Conservation (phyloP, 805 yeast species). For the Ogataea paradorogensis region DNA sequence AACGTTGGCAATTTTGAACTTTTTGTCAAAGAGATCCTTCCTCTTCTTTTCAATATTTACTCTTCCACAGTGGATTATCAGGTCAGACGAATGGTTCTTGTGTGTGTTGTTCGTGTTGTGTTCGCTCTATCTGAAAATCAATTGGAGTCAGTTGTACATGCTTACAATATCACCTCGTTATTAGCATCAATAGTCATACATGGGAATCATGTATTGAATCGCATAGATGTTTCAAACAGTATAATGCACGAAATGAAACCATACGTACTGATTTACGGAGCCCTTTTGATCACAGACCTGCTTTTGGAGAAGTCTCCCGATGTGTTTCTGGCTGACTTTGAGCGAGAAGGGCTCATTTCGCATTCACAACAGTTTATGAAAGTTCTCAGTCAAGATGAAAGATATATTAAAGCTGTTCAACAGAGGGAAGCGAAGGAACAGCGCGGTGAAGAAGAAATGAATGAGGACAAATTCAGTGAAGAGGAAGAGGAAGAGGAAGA, state of each 20-base stretch:
- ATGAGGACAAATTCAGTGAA: background rate
- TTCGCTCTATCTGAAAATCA: constrained; percentile 36
- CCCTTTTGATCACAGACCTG: constrained; percentile 45
- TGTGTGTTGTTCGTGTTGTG: constrained; percentile 52
- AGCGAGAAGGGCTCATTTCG: constrained; percentile 68
- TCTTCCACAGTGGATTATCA: constrained; percentile 70
- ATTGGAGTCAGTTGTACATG: constrained; percentile 33
- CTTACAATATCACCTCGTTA: constrained; percentile 42
- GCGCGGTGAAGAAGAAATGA: background rate
- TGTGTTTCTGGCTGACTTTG: constrained; percentile 47
- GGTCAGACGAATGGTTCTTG: constrained; percentile 54
- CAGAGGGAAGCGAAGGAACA: background rate
- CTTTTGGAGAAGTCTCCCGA: constrained; percentile 45
- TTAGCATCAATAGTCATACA: constrained; percentile 64
- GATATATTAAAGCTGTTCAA: constrained; percentile 1
- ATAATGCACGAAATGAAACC: constrained; percentile 27
- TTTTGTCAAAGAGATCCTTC: constrained; percentile 48
- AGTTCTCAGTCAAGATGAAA: constrained; percentile 18
- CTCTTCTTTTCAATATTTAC: constrained; percentile 58
- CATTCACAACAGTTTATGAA: constrained; percentile 42
- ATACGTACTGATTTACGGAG: constrained; percentile 46
- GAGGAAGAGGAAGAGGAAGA: constrained; percentile 2
- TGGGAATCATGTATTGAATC: constrained; percentile 34
- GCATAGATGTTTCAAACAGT: constrained; percentile 11
- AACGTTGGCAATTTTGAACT: constrained; percentile 16